These are phyloP conservation scores for Yarrowia galli DNA, from an alignment of 1,139 yeast species.

Conservation along the genomic window DNA sequence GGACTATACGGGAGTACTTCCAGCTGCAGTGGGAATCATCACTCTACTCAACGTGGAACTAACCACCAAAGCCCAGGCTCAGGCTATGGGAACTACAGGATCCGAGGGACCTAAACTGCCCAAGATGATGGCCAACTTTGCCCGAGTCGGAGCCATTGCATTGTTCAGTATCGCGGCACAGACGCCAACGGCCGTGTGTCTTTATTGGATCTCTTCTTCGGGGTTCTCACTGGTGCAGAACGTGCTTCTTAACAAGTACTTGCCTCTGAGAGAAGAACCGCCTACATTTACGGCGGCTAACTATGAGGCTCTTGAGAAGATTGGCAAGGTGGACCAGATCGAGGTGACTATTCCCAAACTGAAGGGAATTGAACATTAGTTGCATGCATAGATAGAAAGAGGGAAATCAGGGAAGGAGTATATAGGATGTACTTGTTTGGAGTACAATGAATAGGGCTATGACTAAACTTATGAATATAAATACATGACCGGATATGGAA, in stretches of 20 bases:
- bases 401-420: neutral
- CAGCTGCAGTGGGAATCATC: slow-evolving; percentile 71
- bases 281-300: slow-evolving; percentile 5
- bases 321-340: slow-evolving; percentile 19
- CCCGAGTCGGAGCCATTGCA: slow-evolving; percentile 77
- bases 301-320: slow-evolving; percentile 26
- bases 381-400: slow-evolving; percentile 7
- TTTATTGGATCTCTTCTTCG: slow-evolving; percentile 90
- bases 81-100: slow-evolving; percentile 39
- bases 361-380: neutral
- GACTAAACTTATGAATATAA: too few relatives aligned
- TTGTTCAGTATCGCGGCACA: slow-evolving; percentile 85
- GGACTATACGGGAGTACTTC: slow-evolving; percentile 72
- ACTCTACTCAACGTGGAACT: slow-evolving; percentile 83
- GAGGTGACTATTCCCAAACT: slow-evolving; percentile 2
- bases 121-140: slow-evolving; percentile 63
- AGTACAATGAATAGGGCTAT: too few relatives aligned
- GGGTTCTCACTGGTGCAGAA: slow-evolving; percentile 77
- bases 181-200: slow-evolving; percentile 79
- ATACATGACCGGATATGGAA: too few relatives aligned
- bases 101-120: slow-evolving; percentile 54
- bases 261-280: slow-evolving; percentile 56
- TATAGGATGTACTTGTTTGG: too few relatives aligned
- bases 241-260: slow-evolving; percentile 66
- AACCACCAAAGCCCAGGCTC: slow-evolving; percentile 53